Conservation (phyloP, 139 green algal genomes). For the Auxenochlorella protothecoides region DNA sequence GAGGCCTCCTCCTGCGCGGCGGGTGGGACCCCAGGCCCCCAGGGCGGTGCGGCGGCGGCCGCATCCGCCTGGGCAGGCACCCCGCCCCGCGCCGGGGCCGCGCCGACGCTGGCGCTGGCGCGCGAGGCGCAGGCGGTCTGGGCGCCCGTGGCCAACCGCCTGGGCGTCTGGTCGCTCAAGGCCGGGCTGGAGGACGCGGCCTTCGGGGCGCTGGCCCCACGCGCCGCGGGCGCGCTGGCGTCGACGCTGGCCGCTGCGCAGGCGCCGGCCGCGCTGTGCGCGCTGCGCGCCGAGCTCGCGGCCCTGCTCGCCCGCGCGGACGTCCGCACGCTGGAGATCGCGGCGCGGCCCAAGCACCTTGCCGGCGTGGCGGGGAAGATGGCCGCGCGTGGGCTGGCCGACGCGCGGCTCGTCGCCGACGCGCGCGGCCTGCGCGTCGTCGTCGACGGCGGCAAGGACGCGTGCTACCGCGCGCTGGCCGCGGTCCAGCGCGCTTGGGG, state of each 20-base stretch:
- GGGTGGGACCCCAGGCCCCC: too few relatives aligned
- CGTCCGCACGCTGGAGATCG: conserved; percentile 24
- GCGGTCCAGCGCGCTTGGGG: conserved; percentile 30
- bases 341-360: conserved; percentile 82
- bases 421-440: conserved; percentile 79
- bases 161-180: conserved; percentile 84
- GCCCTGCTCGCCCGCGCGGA: too few relatives aligned
- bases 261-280: conserved; percentile 15
- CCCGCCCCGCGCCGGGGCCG: conserved; percentile 59
- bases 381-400: conserved; percentile 27
- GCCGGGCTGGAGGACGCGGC: conserved; percentile 83
- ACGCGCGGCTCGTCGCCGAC: conserved; percentile 41
- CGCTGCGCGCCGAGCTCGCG: not conserved
- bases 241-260: conserved; percentile 10
- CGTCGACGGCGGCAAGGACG: conserved; percentile 52
- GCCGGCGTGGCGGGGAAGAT: conserved; percentile 86
- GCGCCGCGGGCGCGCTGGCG: too few relatives aligned
- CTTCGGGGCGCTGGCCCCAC: conserved; percentile 56
- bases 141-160: conserved; percentile 74
- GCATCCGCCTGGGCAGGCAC: conserved; percentile 21
- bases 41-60: too few relatives aligned
- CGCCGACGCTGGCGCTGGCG: conserved; percentile 39
- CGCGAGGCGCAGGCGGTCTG: conserved; percentile 73
- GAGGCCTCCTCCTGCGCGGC: too few relatives aligned
- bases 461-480: conserved; percentile 79